Evolutionary conservation across 495 filamentous ascomycete species (phyloP), one percentile per base, ranked within the genome.

Genomic region (Rostrohypoxylon terebratum): DNA sequence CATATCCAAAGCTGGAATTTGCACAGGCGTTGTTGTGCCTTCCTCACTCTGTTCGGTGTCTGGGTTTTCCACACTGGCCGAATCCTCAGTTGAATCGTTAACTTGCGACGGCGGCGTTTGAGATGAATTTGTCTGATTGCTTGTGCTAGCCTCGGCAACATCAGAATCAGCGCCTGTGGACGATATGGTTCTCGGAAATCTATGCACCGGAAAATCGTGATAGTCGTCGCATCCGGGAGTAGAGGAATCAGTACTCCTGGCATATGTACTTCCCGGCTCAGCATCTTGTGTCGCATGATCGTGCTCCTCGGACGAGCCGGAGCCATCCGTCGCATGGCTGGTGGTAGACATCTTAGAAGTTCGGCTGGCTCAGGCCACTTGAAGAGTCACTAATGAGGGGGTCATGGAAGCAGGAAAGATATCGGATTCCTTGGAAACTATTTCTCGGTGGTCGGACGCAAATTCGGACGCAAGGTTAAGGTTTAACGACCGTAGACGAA

Each of bases 201-300:
- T 16, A 54, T 84, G 83, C 11, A 79, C 74, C 11, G 81, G 83
- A 36, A 82, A 84, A 72, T 84, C 83, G 60, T 81, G 79, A 67
- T 79, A 84, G 34, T 78, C 78, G n/a, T 68, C 69, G 74, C 82
- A 84, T 71, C 83, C 82, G n/a, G 73, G 71, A 42, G 80, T 78
- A 61, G 79, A 72, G 51, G 76, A 80, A 18, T 68, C 66, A 25
- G 62, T 5, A 23, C 44, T 66, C 18, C 59, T 58, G 20, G 20
- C 47, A 31, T 72, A 55, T 7, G 61, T 66, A 20, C 69, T 69
- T 38, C 58, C 72, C 5, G 68, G 57, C 23, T 70, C 72, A n/a
- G 53, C 9, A 36, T 76, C 66, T 54, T 63, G 61, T 34, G 59
- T 64, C 1, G 51, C 34, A 33, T n/a, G 47, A 42, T 5, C 23